Base-by-base conservation (phyloP, 2,329 filamentous ascomycete genomes). In the Trichoderma sp. region DNA sequence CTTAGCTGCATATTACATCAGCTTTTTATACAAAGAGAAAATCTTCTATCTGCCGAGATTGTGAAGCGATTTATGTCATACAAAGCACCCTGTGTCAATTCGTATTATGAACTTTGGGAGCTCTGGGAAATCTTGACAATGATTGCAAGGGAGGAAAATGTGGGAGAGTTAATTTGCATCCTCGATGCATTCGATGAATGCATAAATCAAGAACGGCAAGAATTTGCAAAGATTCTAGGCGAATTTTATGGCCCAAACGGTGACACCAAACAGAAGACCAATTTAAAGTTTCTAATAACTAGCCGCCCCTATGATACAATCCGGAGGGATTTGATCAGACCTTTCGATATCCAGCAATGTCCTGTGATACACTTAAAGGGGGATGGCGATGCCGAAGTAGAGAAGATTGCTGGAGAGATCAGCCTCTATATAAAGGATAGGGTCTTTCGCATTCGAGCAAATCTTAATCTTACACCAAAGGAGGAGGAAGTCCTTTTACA, bases 181-280 rank as follows among this genome's bases (percentile, higher is more conserved):
- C 62, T 84, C 1, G 83, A 85, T 75, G 82, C 81, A 5, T 67
- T 84, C 3, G 83, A 85, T 76, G 79, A 81, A 73, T 81, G 78
- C 70, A 56, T 73, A n/a, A 32, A 68, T 9, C 28, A 67, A 0
- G 74, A 73, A 15, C 21, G 72, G 18, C 32, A 67, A 5, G n/a
- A 74, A 7, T 71, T 81, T 9, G 73, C 76, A 3, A 15, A 70
- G 2, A 51, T 56, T 12, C 26, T 80, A 36, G 47, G 70, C 2
- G 24, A 74, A 1, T 74, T 76, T 9, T 75, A 76, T 61, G 9
- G 6, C 14, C 15, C 5, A 2, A 21, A 18, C 0, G n/a, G 14
- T 12, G 6, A 21, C 6, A 28, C 7, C 4, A 47, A 43, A 18
- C n/a, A 14, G 3, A 3, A 36, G 5, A 70, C 53, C 3, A 76